Base-by-base conservation (phyloP, 2,329 filamentous ascomycete species). In the Magnaporthiopsis rhizophila region DNA sequence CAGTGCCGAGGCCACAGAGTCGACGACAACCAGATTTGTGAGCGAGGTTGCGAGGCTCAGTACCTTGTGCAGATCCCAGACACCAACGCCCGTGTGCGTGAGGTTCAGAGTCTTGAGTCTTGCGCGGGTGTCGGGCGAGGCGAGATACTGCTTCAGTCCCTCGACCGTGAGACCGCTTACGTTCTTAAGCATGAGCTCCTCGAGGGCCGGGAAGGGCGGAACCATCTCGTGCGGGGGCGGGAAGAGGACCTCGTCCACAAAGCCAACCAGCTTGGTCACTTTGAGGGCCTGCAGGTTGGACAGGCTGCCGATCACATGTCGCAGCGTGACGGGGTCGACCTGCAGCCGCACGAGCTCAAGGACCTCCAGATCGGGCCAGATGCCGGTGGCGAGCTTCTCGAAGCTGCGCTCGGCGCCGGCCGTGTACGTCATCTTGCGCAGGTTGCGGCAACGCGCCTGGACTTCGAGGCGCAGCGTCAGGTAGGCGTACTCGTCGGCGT, bases 361-460 rank as follows among this genome's bases (percentile, higher is more conserved):
- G 12, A 91, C 86, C 74, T 92, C 88, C 15, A 95, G 81, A 59
- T 84, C 82, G 60, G 81, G 80, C 90, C 91, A 95, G 62, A 87
- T 74, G 66, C 84, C 86, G 65, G 83, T 81, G 9, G 86, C 83
- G 57, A 97, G 79, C 64, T 84, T 80, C 70, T 91, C 86, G 64
- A 98, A 83, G 71, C 88, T 90, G 65, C 84, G 84, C 78, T 97
- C 94, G 1, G 91, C 84, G 15, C 94, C 94, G 60, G 81, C 80
- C 64, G 86, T 83, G 76, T 96, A 98, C 64, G 86, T 89, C 91
- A 97, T 97, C 77, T 95, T 95, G 68, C 92, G 86, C 64, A 98
- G 81, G 72, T 94, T 87, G 13, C 89, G 86, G 74, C 94, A 97
- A 62, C 91, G 83, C 28, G 87, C 89, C 77, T 96, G 90, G 30